Conservation (phyloP, 306 rosid genomes). For the Gynostemma pentaphyllum region DNA sequence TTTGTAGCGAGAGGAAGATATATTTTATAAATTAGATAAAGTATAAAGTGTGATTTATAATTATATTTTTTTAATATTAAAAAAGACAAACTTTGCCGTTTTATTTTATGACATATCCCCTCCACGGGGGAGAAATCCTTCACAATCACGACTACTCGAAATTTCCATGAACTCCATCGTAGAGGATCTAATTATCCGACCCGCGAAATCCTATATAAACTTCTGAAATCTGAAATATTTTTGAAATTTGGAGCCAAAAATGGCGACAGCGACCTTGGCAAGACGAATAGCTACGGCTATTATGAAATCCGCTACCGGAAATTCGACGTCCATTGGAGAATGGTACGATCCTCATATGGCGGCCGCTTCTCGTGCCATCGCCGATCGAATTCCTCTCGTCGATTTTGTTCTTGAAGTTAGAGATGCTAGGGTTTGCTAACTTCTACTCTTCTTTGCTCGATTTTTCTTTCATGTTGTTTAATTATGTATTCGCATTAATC, state of each 20-base stretch:
- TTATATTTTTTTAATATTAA: too few relatives aligned
- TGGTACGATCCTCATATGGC: slow-evolving; percentile 59
- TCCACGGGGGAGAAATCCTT: too few relatives aligned
- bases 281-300: slow-evolving; percentile 25
- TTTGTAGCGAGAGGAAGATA: too few relatives aligned
- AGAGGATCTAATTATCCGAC: background rate
- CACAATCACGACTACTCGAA: background rate
- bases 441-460: background rate
- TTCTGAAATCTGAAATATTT: background rate
- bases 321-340: slow-evolving; percentile 10
- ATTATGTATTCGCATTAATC: background rate
- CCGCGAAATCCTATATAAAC: background rate
- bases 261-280: slow-evolving; percentile 31
- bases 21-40: too few relatives aligned
- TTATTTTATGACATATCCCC: too few relatives aligned
- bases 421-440: slow-evolving; percentile 59
- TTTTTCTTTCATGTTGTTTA: background rate
- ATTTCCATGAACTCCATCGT: background rate
- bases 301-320: slow-evolving; percentile 14
- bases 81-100: too few relatives aligned
- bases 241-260: slow-evolving; percentile 13
- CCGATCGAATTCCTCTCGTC: slow-evolving; percentile 47
- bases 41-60: too few relatives aligned
- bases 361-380: slow-evolving; percentile 61
- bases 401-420: slow-evolving; percentile 60